Percentiles rank a stretch among this genome's conserved stretches.
Conservation (phyloP, 2,329 filamentous ascomycete species). For the Trichophyton simii region DNA sequence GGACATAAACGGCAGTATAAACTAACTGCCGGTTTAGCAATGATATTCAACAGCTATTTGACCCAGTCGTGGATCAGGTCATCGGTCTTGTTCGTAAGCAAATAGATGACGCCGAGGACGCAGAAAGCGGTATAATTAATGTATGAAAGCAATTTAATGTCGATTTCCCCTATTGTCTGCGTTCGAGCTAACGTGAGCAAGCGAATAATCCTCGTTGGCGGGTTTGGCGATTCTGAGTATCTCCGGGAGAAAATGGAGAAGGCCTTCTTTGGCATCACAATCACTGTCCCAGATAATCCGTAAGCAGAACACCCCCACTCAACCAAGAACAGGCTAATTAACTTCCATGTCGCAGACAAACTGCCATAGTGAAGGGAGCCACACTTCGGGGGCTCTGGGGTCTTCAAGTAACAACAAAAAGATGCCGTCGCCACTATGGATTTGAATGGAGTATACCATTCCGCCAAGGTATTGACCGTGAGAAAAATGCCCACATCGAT, state of each 20-base stretch:
- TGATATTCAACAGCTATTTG: slow-evolving; percentile 3
- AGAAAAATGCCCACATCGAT: neutral
- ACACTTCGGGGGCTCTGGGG: slow-evolving; percentile 8
- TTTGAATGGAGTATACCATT: neutral
- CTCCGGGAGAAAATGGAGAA: neutral
- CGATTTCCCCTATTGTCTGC: slow-evolving; percentile 1
- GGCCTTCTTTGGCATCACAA: slow-evolving; percentile 2
- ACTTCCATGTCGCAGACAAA: neutral
- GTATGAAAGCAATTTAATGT: neutral
- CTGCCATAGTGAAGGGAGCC: slow-evolving; percentile 8
- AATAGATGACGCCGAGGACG: slow-evolving; percentile 5
- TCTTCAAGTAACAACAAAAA: neutral
- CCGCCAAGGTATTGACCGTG: slow-evolving; percentile 4
- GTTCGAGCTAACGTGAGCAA: neutral
- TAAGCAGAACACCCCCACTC: neutral
- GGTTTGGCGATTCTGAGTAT: slow-evolving; percentile 13
- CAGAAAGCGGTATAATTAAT: neutral
- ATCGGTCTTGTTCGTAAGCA: slow-evolving; percentile 7
- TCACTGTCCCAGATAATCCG: neutral
- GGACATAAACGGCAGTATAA: neutral
- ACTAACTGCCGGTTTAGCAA: slow-evolving; percentile 6
- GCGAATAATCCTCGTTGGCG: slow-evolving; percentile 12
- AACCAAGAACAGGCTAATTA: neutral
- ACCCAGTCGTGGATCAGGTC: slow-evolving; percentile 10
- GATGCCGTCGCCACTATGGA: slow-evolving; percentile 10